phyloP scores from a whole-genome alignment of 2,329 filamentous ascomycete species.

The Colletotrichum brevisporum region DNA sequence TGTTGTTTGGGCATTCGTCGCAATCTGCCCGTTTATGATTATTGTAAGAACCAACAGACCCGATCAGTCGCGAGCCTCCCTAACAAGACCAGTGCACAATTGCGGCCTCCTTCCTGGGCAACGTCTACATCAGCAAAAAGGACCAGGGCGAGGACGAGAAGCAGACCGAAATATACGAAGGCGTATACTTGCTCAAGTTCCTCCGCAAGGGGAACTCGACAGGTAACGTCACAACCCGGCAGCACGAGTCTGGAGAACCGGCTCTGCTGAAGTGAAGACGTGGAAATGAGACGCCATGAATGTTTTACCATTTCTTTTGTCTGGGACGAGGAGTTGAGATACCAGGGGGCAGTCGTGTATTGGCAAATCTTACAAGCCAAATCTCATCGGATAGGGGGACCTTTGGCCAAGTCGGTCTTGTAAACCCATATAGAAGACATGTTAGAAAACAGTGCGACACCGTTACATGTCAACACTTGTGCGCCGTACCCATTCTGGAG shows the following conservation, averaged over 20 bases:
- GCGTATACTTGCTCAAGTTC: slow-evolving; percentile 47
- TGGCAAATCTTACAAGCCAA: background rate
- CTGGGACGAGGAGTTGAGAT: background rate
- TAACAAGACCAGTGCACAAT: slow-evolving; percentile 44
- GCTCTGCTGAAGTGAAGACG: background rate
- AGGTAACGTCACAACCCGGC: background rate
- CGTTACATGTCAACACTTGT: too few species aligned
- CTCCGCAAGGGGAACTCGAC: slow-evolving; percentile 9
- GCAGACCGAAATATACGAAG: slow-evolving; percentile 47
- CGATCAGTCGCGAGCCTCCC: background rate
- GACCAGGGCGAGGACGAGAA: slow-evolving; percentile 46
- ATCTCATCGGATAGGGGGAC: background rate
- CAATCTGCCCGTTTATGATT: slow-evolving; percentile 71
- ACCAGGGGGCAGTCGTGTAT: background rate
- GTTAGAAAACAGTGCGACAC: background rate
- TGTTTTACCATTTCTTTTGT: slow-evolving; percentile 5
- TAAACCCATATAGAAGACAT: too few species aligned
- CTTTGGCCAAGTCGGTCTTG: background rate
- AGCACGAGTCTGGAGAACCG: slow-evolving; percentile 11
- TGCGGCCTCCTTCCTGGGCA: slow-evolving; percentile 48
- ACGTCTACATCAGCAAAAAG: slow-evolving; percentile 49
- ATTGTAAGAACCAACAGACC: slow-evolving; percentile 47
- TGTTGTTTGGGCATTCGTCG: slow-evolving; percentile 76
- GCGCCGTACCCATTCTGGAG: too few species aligned
- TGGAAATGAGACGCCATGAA: background rate